phyloP scores from a whole-genome alignment of 768 basidiomycete genomes.

The Pisolithus marmoratus region DNA sequence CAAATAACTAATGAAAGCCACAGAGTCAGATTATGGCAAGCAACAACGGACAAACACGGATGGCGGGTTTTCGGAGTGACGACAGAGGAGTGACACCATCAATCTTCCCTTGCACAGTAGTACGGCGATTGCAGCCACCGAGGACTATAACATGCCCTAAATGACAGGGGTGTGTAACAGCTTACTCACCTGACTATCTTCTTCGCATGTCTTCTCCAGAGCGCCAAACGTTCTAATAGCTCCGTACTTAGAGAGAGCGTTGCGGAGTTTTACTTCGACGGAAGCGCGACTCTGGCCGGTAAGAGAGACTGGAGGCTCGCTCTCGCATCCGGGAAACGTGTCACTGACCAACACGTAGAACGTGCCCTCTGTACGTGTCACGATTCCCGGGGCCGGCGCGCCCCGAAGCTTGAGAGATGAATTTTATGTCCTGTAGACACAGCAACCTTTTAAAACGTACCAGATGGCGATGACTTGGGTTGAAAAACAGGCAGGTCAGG shows the following conservation, averaged over 20 bases:
- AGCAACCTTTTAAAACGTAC: slow-evolving; percentile 25
- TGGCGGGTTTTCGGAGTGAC: slow-evolving; percentile 1
- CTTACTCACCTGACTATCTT: slow-evolving; percentile 23
- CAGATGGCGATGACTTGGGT: slow-evolving; percentile 39
- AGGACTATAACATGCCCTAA: background rate
- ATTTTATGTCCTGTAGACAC: slow-evolving; percentile 3
- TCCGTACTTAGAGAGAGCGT: slow-evolving; percentile 24
- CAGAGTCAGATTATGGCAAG: slow-evolving; percentile 11
- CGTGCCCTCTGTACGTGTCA: slow-evolving; percentile 46
- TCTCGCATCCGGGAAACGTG: slow-evolving; percentile 14
- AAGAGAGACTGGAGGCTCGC: slow-evolving; percentile 9
- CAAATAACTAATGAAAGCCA: slow-evolving; percentile 35
- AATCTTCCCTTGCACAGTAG: background rate
- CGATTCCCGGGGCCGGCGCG: slow-evolving; percentile 36
- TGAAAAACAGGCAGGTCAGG: slow-evolving; percentile 40
- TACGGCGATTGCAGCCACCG: background rate
- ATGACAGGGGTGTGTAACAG: too few species aligned
- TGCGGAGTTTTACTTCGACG: slow-evolving; percentile 25
- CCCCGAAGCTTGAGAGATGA: slow-evolving; percentile 45
- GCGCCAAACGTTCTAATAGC: slow-evolving; percentile 25
- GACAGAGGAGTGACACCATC: slow-evolving; percentile 2
- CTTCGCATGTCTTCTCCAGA: slow-evolving; percentile 20
- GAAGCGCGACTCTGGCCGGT: slow-evolving; percentile 17
- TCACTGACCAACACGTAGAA: slow-evolving; percentile 44
- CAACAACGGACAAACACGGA: slow-evolving; percentile 1